Evolutionary conservation across 2,329 filamentous ascomycete species (phyloP).

Genomic region (Bipolaris gigantea): DNA sequence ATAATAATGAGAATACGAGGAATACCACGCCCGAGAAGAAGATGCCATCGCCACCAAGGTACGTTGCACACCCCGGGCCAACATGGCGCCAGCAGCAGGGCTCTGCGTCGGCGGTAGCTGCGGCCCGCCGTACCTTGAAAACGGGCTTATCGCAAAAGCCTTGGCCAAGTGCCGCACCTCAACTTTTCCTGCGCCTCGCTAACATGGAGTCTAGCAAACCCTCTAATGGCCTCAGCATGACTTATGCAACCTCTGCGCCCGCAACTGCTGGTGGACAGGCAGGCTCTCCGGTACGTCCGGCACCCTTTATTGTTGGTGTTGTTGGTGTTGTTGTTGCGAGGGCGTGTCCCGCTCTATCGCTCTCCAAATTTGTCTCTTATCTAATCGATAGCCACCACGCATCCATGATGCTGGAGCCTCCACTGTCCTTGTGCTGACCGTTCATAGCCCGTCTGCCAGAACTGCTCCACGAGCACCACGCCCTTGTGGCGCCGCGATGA

Average conservation of each 20-base stretch:
- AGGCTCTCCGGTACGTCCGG: conserved; percentile 58
- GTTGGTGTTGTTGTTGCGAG: conserved; percentile 39
- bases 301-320: conserved; percentile 18
- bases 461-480: conserved; percentile 93
- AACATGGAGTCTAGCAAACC: conserved; percentile 37
- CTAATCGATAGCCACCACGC: conserved; percentile 43
- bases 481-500: conserved; percentile 98
- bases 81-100: background rate
- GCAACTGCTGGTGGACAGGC: conserved; percentile 67
- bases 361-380: conserved; percentile 42
- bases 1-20: conserved; percentile 28
- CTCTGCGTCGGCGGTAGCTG: conserved; percentile 16
- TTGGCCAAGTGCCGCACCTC: conserved; percentile 35
- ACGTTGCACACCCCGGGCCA: conserved; percentile 18
- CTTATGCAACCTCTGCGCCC: conserved; percentile 65
- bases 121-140: conserved; percentile 23
- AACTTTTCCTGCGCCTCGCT: conserved; percentile 34
- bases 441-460: conserved; percentile 85
- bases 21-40: conserved; percentile 31
- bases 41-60: conserved; percentile 37
- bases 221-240: conserved; percentile 58
- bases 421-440: conserved; percentile 18
- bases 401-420: conserved; percentile 23
- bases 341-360: conserved; percentile 32
- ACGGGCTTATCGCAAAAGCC: conserved; percentile 33